Base-by-base conservation (phyloP, 768 basidiomycete species). In the Cyclocybe aegerita region DNA sequence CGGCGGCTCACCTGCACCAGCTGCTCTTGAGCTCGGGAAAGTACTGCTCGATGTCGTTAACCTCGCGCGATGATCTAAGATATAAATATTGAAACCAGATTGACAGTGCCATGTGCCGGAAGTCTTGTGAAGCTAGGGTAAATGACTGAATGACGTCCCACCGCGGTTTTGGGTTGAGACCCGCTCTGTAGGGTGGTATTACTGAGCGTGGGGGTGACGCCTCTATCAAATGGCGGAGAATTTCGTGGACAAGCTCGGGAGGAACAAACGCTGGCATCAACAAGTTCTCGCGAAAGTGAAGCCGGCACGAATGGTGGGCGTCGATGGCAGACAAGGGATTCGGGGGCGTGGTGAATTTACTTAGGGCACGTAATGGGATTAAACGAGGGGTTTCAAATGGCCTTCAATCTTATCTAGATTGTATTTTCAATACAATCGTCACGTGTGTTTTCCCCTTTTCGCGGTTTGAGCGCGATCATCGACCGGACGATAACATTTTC, bases 71-170 rank as follows among this genome's bases (percentile, higher is more conserved):
- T 2, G 52, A 55, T 39, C 43, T 54, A 15, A 65, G 44, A 50
- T 57, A 68, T n/a, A 73, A 48, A 8, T 46, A 53, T 23, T 60
- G 60, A 53, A 72, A 72, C 72, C 72, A 73, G 44, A 54, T 54
- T 34, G 63, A 60, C 1, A 73, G 53, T 7, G 59, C 56, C 9
- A 68, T 50, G 0, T 55, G 39, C 37, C 70, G 65, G 50, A 62
- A 70, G 7, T 52, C 40, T 46, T 58, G 66, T n/a, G 58, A 72
- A 16, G 67, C 56, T 8, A 66, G 50, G 10, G 68, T 66, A 17
- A 71, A 53, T 3, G 65, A 43, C 39, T 55, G 29, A n/a, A 72
- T 54, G 7, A 59, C 51, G 7, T 49, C 41, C 69, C 69, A 71
- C 7, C 51, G 34, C 8, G 61, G 58, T 46, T 72, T 72, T 17